Percentiles rank a stretch among this genome's conserved stretches.
Conservation (phyloP, 768 basidiomycete species). For the Tulasnella sp. region DNA sequence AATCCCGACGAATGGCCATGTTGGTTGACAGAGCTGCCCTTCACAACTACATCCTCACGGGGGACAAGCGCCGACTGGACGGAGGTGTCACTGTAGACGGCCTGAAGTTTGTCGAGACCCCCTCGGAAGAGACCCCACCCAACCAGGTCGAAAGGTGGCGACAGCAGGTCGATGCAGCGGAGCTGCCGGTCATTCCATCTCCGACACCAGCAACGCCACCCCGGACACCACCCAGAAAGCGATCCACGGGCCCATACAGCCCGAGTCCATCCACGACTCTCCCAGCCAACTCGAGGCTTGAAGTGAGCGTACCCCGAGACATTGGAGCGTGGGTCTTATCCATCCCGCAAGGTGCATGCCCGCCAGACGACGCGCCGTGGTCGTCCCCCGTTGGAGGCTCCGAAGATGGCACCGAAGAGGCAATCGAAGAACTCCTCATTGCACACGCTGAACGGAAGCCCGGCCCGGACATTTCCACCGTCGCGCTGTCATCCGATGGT, state of each 20-base stretch:
- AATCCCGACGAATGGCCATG: no score
- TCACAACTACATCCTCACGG: constrained; percentile 13
- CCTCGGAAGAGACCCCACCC: constrained; percentile 7
- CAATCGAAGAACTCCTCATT: background rate
- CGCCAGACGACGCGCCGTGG: constrained; percentile 5
- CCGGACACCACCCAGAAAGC: background rate
- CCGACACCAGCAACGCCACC: background rate
- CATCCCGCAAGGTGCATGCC: background rate
- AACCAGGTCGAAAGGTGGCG: constrained; percentile 9
- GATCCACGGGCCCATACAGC: background rate
- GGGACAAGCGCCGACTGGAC: constrained; percentile 8
- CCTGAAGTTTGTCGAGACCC: background rate
- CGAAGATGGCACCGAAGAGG: background rate
- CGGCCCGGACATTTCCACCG: background rate
- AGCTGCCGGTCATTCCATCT: background rate
- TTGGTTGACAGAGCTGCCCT: background rate
- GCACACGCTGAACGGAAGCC: background rate
- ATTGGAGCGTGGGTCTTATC: background rate
- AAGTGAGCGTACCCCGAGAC: background rate
- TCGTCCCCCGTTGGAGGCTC: background rate
- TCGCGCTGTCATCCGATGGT: background rate
- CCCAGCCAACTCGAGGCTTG: background rate
- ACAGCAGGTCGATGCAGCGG: background rate
- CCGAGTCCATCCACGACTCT: background rate
- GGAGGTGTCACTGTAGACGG: background rate